Base-by-base conservation (phyloP, 176 grass and related monocot genomes). In the Hordeum vulgare region DNA sequence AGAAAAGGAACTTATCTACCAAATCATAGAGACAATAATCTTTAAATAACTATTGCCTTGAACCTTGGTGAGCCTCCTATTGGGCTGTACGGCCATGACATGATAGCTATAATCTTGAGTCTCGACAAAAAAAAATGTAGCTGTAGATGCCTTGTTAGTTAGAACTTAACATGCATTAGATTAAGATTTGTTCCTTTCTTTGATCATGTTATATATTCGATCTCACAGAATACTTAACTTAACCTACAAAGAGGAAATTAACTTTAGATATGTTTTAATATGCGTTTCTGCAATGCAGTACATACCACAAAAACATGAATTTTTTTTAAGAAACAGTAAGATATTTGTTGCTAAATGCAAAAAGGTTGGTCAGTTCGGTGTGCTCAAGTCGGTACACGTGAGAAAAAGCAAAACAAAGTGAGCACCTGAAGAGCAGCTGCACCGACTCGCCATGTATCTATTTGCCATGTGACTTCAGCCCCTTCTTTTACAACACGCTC, bases 361-460 rank as follows among this genome's bases (percentile, higher is more conserved):
- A 45, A 72, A 45, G 13, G 42, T 74, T 41, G 21, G 41, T 11
- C 12, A 66, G 37, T 42, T 74, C 25, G 53, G 37, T 61, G 61
- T 4, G 11, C 36, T 53, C 17, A 24, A 63, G 23, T 9, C 3
- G 24, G 9, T 24, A 56, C 13, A 77, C 82, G 56, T 35, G 17
- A 64, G 51, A 80, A 70, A 20, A 35, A 60, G 47, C 15, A 74
- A 53, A 74, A 74, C 27, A 63, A 64, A 35, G 21, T 51, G 41
- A 67, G 63, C 23, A 98, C 96, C 96, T 98, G 96, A 84, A 98
- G 89, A 60, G 96, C 93, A 91, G 93, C 96, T 77, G 96, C 73
- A 83, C 96, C 96, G 9, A 98, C 93, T 75, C 96, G 86, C 96
- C 96, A 98, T 2, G 96, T 95, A 82, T 98, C 96, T 70, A 93